Percentiles rank a stretch among this genome's conserved stretches.
phyloP scores from a whole-genome alignment of 2,329 filamentous ascomycete species.

The Talaromyces rugulosus region DNA sequence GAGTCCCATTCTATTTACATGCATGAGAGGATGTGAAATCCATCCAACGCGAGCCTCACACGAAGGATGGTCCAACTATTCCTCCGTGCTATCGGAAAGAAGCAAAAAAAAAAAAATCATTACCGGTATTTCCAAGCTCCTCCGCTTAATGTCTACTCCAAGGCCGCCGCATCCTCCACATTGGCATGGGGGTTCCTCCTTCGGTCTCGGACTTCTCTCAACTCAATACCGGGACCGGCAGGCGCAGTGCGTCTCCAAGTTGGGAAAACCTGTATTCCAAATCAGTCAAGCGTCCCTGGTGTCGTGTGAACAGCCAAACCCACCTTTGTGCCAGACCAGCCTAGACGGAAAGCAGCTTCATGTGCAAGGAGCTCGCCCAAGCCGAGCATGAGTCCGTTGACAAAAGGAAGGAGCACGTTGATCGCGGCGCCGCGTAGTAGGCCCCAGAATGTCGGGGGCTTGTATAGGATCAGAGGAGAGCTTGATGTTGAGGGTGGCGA shows the following conservation, averaged over 20 bases:
- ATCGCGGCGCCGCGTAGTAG: constrained; percentile 85
- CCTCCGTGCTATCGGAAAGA: not conserved
- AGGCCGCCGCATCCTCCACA: constrained; percentile 62
- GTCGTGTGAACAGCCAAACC: constrained; percentile 17
- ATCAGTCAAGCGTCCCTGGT: not conserved
- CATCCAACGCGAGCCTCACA: not conserved
- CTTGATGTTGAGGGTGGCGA: constrained; percentile 32
- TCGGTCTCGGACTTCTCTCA: constrained; percentile 61
- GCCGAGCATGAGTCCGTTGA: constrained; percentile 97
- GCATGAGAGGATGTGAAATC: not conserved
- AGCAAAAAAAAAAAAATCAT: not conserved
- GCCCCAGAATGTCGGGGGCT: constrained; percentile 81
- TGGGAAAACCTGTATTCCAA: constrained; percentile 51
- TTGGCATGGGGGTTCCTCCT: constrained; percentile 50
- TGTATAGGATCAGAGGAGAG: constrained; percentile 61
- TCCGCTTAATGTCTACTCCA: constrained; percentile 51
- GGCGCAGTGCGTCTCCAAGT: constrained; percentile 59
- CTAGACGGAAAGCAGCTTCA: constrained; percentile 86
- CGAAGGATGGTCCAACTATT: not conserved
- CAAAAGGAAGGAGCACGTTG: constrained; percentile 89
- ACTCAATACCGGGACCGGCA: constrained; percentile 78
- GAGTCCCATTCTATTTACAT: constrained; percentile 32
- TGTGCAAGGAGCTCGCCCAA: constrained; percentile 97
- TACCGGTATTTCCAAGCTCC: not conserved
- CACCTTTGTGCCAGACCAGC: constrained; percentile 94